These are phyloP conservation scores for Cyclotella distinguenda DNA, from an alignment of 108 stramenopile genomes.

Conservation along the genomic window DNA sequence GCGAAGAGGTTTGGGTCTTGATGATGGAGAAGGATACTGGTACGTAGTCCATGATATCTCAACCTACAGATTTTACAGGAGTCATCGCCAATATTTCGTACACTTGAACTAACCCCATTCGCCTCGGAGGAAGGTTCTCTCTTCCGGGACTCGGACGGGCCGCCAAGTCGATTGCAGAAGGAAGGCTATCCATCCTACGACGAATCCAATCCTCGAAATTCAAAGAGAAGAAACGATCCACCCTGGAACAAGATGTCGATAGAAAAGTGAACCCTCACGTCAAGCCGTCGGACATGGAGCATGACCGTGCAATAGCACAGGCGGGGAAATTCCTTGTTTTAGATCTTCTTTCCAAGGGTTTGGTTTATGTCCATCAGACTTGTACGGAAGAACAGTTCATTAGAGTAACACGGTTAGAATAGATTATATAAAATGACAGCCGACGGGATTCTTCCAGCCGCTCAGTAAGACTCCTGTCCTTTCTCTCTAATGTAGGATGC, in stretches of 20 bases:
- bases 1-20: conserved; percentile 19
- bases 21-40: conserved; percentile 38
- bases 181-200: conserved; percentile 21
- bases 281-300: neutral
- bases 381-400: conserved; percentile 34
- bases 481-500: too few relatives aligned
- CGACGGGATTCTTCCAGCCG: too few relatives aligned
- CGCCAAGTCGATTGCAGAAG: conserved; percentile 36
- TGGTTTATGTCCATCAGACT: conserved; percentile 20
- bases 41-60: neutral
- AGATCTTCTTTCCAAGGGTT: conserved; percentile 32
- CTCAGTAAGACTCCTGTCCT: too few relatives aligned
- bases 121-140: conserved; percentile 36
- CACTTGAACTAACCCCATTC: too few relatives aligned
- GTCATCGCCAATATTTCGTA: neutral
- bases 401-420: too few relatives aligned
- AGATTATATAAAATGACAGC: too few relatives aligned
- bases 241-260: conserved; percentile 34
- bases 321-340: conserved; percentile 34
- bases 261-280: neutral
- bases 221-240: conserved; percentile 32
- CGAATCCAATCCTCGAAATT: conserved; percentile 24
- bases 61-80: neutral
- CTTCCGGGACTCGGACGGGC: conserved; percentile 39
- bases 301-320: conserved; percentile 11